Evolutionary conservation across 2,329 filamentous ascomycete species (phyloP), one percentile per base, ranked within the genome.

Genomic region (Phaeophleospora eucalypticola): DNA sequence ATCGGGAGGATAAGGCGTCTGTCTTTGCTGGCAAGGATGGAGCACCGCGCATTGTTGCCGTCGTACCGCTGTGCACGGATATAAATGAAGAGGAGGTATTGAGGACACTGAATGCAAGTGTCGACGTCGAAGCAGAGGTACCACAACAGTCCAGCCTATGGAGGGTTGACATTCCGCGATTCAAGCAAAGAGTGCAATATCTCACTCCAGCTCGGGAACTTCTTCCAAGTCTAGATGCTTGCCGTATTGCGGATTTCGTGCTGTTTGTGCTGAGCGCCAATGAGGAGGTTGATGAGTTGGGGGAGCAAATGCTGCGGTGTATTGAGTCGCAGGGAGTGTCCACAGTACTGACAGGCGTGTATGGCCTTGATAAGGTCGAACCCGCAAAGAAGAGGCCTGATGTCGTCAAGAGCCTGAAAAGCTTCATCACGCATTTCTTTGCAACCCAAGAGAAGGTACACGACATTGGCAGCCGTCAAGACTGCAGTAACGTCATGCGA

Each of bases 271-370:
- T 98, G 2, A 94, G 89, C 3, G 83, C 89, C 16, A 79, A 85
- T 36, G 80, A 87, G 51, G 89, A 95, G 67, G 87, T 94, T 4
- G 91, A 96, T 60, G 79, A 83, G 41, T 71, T 89, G 34, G 91
- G 90, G 54, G 89, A 97, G 69, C 72, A 89, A 58, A 84, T 97
- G 48, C 74, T 98, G 52, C 82, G 88, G 59, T 85, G 86, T 39
- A 84, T 97, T 24, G 90, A 96, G 71, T 87, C 89, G 59, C 93
- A 98, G 71, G 93, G 93, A 61, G 82, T 98, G 57, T 95, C 91
- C 1, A 97, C 89, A 17, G 79, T 94, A n/a, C 81, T 95, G 61
- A 89, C 88, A 0, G 80, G 88, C 10, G 89, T 94, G 12, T 55
- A 63, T 54, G 83, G 83, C 4, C 72, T 97, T 10, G 84, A 91